phyloP scores from a whole-genome alignment of 2,329 filamentous ascomycete species.

The Monascus ruber region DNA sequence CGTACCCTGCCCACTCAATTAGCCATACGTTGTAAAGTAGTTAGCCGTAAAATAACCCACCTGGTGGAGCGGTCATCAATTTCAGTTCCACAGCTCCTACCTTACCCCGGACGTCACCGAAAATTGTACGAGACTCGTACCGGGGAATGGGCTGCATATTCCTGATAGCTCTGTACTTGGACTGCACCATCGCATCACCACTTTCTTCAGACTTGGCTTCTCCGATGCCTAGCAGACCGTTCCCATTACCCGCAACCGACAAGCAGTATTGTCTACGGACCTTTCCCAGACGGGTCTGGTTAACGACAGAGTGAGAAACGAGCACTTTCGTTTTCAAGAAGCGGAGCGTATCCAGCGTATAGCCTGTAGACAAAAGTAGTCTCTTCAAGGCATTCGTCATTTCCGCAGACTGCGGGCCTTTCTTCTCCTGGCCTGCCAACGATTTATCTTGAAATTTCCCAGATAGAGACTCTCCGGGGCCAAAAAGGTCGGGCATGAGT shows the following conservation, averaged over 20 bases:
- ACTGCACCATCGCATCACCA: slow-evolving; percentile 57
- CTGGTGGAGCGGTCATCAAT: slow-evolving; percentile 72
- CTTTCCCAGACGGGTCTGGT: slow-evolving; percentile 96
- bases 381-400: slow-evolving; percentile 34
- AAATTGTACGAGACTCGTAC: slow-evolving; percentile 89
- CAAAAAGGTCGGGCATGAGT: slow-evolving; percentile 42
- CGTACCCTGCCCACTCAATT: slow-evolving; percentile 56
- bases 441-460: slow-evolving; percentile 15
- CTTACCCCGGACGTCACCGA: slow-evolving; percentile 71
- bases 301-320: slow-evolving; percentile 62
- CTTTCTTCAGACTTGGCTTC: slow-evolving; percentile 77
- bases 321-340: slow-evolving; percentile 58
- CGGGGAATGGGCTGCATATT: slow-evolving; percentile 88
- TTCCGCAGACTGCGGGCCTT: slow-evolving; percentile 14
- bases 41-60: slow-evolving; percentile 41
- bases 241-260: slow-evolving; percentile 72
- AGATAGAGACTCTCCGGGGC: slow-evolving; percentile 26
- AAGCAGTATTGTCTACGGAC: slow-evolving; percentile 65
- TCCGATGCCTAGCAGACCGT: slow-evolving; percentile 78
- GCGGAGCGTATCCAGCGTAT: slow-evolving; percentile 36
- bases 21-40: not conserved
- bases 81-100: slow-evolving; percentile 77
- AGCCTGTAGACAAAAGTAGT: slow-evolving; percentile 47
- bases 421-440: slow-evolving; percentile 17
- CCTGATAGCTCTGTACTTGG: slow-evolving; percentile 67